These are phyloP conservation scores for Penstemon newberryi DNA, from an alignment of 257 asterid species.

Conservation along the genomic window DNA sequence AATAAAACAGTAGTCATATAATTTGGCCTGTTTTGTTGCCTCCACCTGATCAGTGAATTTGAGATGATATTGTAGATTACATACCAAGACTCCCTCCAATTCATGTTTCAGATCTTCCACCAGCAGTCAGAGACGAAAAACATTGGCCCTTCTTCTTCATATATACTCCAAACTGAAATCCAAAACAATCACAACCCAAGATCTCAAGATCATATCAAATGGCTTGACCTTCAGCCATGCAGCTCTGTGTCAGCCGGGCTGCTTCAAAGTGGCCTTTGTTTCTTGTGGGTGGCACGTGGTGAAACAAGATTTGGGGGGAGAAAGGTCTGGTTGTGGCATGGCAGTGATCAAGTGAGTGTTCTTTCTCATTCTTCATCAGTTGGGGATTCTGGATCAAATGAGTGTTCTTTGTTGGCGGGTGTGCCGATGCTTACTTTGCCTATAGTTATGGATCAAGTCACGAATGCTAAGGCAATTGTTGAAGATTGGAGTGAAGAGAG, in stretches of 20 bases:
- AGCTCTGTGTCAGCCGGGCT: slow-evolving; percentile 48
- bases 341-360: slow-evolving; percentile 60
- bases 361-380: slow-evolving; percentile 43
- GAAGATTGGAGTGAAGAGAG: slow-evolving; percentile 61
- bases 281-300: slow-evolving; percentile 55
- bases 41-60: slow-evolving; percentile 1
- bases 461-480: slow-evolving; percentile 51
- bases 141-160: slow-evolving; percentile 48
- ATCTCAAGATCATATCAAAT: slow-evolving; percentile 31
- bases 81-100: slow-evolving; percentile 55
- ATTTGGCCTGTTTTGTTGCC: too few relatives aligned
- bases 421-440: slow-evolving; percentile 58
- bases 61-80: slow-evolving; percentile 41
- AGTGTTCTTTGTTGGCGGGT: slow-evolving; percentile 48
- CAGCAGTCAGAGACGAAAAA: slow-evolving; percentile 13
- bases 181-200: slow-evolving; percentile 15
- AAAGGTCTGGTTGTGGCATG: slow-evolving; percentile 60
- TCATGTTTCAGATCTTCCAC: slow-evolving; percentile 43
- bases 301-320: slow-evolving; percentile 29
- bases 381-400: slow-evolving; percentile 69
- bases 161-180: slow-evolving; percentile 29
- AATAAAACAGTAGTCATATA: too few relatives aligned
- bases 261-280: slow-evolving; percentile 42
- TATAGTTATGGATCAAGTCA: slow-evolving; percentile 48
- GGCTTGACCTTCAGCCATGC: slow-evolving; percentile 56